phyloP scores from a whole-genome alignment of 306 rosid species.

The Pterocarpus santalinus region DNA sequence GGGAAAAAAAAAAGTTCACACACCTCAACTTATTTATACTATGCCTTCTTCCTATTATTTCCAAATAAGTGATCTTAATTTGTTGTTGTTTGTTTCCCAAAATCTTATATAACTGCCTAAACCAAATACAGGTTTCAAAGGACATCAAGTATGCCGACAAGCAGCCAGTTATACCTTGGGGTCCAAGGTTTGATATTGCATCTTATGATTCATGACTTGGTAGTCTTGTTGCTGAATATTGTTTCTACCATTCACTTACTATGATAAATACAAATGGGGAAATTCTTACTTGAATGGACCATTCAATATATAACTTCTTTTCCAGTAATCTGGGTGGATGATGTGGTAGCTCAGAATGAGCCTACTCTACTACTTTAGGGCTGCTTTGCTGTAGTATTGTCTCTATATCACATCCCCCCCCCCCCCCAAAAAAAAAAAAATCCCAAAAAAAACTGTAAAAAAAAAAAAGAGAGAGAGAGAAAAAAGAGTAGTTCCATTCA shows the following conservation, averaged over 20 bases:
- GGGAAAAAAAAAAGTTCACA: background rate
- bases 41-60: slow-evolving; percentile 29
- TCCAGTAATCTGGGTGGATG: slow-evolving; percentile 9
- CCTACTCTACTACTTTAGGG: background rate
- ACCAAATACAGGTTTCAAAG: slow-evolving; percentile 82
- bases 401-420: background rate
- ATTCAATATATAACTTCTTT: slow-evolving; percentile 30
- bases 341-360: background rate
- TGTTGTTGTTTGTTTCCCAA: slow-evolving; percentile 19
- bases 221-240: slow-evolving; percentile 26
- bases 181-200: slow-evolving; percentile 80
- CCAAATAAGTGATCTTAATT: slow-evolving; percentile 10
- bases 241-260: slow-evolving; percentile 37
- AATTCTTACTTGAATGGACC: background rate
- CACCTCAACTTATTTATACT: slow-evolving; percentile 10
- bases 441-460: no score
- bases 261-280: background rate
- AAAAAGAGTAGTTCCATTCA: no score
- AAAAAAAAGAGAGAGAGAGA: no score
- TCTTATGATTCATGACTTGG: slow-evolving; percentile 34
- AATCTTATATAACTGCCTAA: slow-evolving; percentile 31
- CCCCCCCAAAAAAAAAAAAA: background rate
- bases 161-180: slow-evolving; percentile 98
- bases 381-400: no score
- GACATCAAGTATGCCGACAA: slow-evolving; percentile 97